A percentile compares a stretch with the other conserved stretches of the same genome.
Evolutionary conservation across 2,329 filamentous ascomycete species (phyloP).

Genomic region (Lecanicillium sp.): DNA sequence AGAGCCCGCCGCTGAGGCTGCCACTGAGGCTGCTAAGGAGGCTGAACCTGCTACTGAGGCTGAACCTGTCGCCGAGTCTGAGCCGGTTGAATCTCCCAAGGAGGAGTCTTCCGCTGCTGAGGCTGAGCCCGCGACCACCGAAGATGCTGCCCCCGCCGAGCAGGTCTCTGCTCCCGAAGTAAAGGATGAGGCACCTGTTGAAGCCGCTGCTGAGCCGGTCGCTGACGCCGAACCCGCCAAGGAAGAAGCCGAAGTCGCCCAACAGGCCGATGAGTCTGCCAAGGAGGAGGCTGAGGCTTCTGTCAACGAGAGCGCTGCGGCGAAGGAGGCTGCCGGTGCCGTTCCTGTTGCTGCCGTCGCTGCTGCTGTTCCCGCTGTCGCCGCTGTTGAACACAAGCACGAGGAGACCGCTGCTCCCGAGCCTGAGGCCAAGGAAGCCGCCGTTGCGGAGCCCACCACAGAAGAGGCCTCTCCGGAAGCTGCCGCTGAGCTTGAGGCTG

Average conservation of each 20-base stretch:
- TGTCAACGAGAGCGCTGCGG: background rate
- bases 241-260: background rate
- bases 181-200: no score
- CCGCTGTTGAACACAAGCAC: constrained; percentile 3
- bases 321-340: background rate
- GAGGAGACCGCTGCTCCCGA: background rate
- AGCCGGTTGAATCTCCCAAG: background rate
- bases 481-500: background rate
- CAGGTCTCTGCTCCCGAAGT: no score
- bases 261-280: background rate
- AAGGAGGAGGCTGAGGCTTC: background rate
- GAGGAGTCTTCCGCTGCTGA: background rate
- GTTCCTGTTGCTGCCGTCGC: background rate
- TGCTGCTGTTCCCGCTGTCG: background rate
- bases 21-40: background rate
- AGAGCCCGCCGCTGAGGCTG: background rate
- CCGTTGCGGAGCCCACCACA: constrained; percentile 1
- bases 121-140: no score
- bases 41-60: background rate
- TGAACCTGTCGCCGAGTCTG: background rate
- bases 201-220: background rate
- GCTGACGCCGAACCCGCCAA: background rate
- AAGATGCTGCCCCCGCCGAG: no score
- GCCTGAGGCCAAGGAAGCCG: constrained; percentile 8
- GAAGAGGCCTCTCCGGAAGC: background rate